Evolutionary conservation across 371 early-diverging fungal species (phyloP), one percentile per base, ranked within the genome.

Genomic region (Parasitella parasitica): DNA sequence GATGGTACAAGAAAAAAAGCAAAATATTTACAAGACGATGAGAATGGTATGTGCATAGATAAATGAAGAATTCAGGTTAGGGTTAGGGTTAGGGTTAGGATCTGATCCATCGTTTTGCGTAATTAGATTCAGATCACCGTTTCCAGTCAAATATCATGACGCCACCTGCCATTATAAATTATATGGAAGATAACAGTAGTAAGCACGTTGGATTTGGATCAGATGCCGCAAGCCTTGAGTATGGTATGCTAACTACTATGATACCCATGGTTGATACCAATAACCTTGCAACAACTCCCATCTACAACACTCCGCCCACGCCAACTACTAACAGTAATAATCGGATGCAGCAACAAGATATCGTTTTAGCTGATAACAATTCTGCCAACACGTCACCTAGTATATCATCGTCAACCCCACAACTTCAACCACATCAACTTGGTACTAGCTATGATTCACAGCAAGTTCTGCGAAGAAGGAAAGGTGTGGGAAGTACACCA

Each of bases 1-100:
- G 93, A 92, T 64, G 94, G 92, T 8, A 69, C 77, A 24, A 80
- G 94, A 43, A 92, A 92, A 63, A 87, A 84, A 71, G 93, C 94
- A 24, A 94, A 94, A 73, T 94, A 94, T 59, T 75, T 94, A 55
- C 77, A 81, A 39, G 88, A 86, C 4, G 71, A 71, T 54, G 66
- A 72, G 51, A 73, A 49, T 48, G 68, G 66, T 61, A 61, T n/a
- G 48, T n/a, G n/a, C n/a, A n/a, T n/a, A n/a, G n/a, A n/a, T n/a
- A n/a, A n/a, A n/a, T n/a, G n/a, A 36, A 36, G 13, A 36, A 36
- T 11, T 11, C 6, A 36, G 13, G 13, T 39, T 39, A 32, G 32
- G 32, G 32, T 32, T 32, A 32, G 32, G 32, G 3, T 32, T 32
- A n/a, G n/a, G n/a, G n/a, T n/a, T n/a, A n/a, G n/a, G n/a, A n/a